A percentile compares a stretch with the other conserved stretches of the same genome.
Evolutionary conservation across 2,329 filamentous ascomycete species (phyloP).

Genomic region (Exophiala sp.): DNA sequence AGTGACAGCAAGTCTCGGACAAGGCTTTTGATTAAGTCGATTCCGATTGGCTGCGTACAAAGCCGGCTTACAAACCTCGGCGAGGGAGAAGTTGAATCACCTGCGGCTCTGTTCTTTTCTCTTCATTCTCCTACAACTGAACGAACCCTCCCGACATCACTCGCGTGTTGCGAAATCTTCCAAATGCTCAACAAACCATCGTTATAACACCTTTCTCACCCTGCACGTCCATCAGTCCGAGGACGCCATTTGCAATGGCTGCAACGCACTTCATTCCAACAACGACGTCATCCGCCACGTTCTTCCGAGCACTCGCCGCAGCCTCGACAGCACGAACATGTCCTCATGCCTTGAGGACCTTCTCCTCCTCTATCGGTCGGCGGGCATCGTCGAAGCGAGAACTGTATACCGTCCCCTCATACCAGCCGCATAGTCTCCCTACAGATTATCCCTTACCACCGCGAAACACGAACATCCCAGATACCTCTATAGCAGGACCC

Average conservation of each 20-base stretch:
- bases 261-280: slow-evolving; percentile 37
- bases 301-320: slow-evolving; percentile 38
- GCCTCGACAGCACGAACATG: slow-evolving; percentile 38
- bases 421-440: slow-evolving; percentile 59
- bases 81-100: not conserved
- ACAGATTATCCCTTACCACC: slow-evolving; percentile 53
- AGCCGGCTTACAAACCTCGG: not conserved
- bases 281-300: slow-evolving; percentile 46
- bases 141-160: too few relatives aligned
- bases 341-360: slow-evolving; percentile 42
- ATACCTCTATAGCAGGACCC: slow-evolving; percentile 59
- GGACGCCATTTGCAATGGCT: slow-evolving; percentile 34
- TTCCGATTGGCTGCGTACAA: not conserved
- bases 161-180: not conserved
- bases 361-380: slow-evolving; percentile 45
- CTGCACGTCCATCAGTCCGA: slow-evolving; percentile 5
- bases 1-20: not conserved
- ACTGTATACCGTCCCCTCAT: slow-evolving; percentile 56
- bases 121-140: not conserved
- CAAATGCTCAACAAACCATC: not conserved
- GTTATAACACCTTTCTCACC: not conserved
- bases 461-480: slow-evolving; percentile 56
- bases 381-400: slow-evolving; percentile 55
- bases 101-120: not conserved
- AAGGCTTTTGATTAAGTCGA: not conserved